phyloP scores from a whole-genome alignment of 2,329 filamentous ascomycete species.

The Piedraia hortae region DNA sequence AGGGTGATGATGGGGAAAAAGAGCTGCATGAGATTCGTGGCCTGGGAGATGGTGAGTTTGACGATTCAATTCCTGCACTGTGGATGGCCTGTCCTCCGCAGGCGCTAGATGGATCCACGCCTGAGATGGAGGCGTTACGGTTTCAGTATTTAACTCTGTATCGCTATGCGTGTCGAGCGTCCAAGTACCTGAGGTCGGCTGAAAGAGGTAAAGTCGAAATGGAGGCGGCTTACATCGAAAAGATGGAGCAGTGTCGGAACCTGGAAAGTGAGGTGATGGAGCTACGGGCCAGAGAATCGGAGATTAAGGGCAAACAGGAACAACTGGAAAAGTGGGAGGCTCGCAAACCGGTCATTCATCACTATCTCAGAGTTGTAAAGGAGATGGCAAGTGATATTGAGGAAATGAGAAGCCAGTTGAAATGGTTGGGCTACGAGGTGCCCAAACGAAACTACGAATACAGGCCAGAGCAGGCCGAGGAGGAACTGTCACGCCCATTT shows the following conservation, averaged over 20 bases:
- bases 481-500: constrained; percentile 1
- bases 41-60: constrained; percentile 16
- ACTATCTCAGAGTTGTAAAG: constrained; percentile 13
- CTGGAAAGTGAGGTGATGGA: constrained; percentile 4
- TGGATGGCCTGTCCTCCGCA: constrained; percentile 21
- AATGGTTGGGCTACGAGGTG: constrained; percentile 9
- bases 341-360: constrained; percentile 10
- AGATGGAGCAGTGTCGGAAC: constrained; percentile 6
- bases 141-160: constrained; percentile 20
- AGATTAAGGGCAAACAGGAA: constrained; percentile 6
- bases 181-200: constrained; percentile 5
- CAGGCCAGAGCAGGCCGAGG: background rate
- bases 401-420: constrained; percentile 7
- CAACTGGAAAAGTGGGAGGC: constrained; percentile 11
- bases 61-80: constrained; percentile 16
- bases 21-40: constrained; percentile 20
- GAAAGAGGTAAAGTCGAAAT: constrained; percentile 5
- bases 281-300: constrained; percentile 4
- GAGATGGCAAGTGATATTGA: constrained; percentile 12
- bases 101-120: constrained; percentile 13
- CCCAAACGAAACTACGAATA: constrained; percentile 7
- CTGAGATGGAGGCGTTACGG: constrained; percentile 18
- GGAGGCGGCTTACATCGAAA: constrained; percentile 6
- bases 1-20: constrained; percentile 11
- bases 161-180: constrained; percentile 9